These are phyloP conservation scores for Allium sativum DNA, from an alignment of 106 monocot species.

Conservation along the genomic window DNA sequence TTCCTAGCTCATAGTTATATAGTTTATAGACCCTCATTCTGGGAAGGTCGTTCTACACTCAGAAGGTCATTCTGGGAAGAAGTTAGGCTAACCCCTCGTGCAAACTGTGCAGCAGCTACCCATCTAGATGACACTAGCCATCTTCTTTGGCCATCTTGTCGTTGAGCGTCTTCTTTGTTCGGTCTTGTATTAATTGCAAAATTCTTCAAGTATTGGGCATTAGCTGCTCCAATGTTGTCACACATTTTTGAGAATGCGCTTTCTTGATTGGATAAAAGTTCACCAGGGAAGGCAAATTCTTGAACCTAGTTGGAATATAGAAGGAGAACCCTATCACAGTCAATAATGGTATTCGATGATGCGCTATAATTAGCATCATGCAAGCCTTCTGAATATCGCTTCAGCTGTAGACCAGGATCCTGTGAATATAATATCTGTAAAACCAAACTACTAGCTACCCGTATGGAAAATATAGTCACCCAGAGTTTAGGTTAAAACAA, in stretches of 20 bases:
- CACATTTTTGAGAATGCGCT: conserved; percentile 98
- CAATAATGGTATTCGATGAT: conserved; percentile 93
- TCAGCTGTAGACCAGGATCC: too few relatives aligned
- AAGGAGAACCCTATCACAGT: conserved; percentile 84
- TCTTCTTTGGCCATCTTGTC: conserved; percentile 37
- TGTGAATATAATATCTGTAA: too few relatives aligned
- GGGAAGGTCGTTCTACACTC: conserved; percentile 41
- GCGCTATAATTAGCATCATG: conserved; percentile 97
- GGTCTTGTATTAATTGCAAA: not conserved
- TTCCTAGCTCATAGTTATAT: too few relatives aligned
- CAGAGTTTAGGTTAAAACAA: too few relatives aligned
- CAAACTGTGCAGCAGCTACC: conserved; percentile 88
- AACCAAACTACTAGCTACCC: too few relatives aligned
- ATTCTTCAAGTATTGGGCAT: conserved; percentile 74
- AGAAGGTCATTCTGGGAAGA: conserved; percentile 76
- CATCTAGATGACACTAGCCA: conserved; percentile 86
- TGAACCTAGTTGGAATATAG: conserved; percentile 83
- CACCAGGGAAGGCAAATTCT: conserved; percentile 81
- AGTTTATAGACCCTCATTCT: too few relatives aligned
- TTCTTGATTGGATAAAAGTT: conserved; percentile 68
- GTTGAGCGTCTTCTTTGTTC: conserved; percentile 32
- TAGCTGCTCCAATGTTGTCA: conserved; percentile 82
- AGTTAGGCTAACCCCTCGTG: conserved; percentile 63
- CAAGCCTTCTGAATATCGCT: too few relatives aligned
- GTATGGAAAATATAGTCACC: too few relatives aligned